These are phyloP conservation scores for Helichrysum umbraculigerum DNA, from an alignment of 129 eudicot species.

Conservation along the genomic window DNA sequence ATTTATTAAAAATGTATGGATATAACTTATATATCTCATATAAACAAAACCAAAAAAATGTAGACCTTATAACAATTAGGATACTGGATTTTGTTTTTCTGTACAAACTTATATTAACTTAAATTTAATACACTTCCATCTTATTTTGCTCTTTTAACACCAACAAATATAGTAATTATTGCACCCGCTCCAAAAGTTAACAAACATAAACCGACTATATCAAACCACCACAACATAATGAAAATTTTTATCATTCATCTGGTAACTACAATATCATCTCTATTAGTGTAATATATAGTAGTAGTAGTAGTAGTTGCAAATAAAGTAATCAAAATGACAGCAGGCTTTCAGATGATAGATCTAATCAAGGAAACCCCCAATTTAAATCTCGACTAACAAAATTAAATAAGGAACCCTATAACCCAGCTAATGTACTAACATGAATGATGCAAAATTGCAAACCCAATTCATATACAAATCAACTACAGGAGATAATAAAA, in stretches of 20 bases:
- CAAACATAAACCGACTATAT: background rate
- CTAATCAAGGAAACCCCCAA: too few species aligned
- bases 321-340: too few species aligned
- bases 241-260: background rate
- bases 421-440: background rate
- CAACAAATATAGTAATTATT: background rate
- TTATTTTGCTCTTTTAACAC: background rate
- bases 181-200: background rate
- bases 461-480: background rate
- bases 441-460: background rate
- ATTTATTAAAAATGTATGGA: background rate
- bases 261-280: background rate
- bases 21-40: too few species aligned
- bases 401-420: conserved; percentile 2
- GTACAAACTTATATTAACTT: background rate
- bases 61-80: too few species aligned
- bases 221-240: background rate
- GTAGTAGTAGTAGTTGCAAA: too few species aligned
- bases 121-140: background rate
- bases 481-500: background rate
- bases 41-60: too few species aligned
- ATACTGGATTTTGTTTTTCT: too few species aligned
- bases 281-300: too few species aligned
- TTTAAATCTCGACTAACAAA: background rate
- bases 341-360: too few species aligned